These are phyloP conservation scores for Abrus pulchellus DNA, from an alignment of 306 rosid genomes.

Conservation along the genomic window DNA sequence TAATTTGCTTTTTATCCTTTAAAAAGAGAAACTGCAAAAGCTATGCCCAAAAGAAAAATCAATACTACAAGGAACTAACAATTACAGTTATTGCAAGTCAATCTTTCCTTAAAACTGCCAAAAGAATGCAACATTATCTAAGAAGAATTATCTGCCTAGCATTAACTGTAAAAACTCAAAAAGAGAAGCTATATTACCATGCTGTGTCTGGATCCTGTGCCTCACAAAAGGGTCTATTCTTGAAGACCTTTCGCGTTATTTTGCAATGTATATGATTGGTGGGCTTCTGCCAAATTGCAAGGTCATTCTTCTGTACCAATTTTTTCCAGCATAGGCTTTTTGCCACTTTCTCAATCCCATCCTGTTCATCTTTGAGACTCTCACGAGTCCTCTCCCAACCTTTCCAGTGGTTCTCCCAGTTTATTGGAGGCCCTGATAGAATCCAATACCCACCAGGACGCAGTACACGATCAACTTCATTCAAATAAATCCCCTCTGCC, in stretches of 20 bases:
- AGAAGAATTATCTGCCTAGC: not conserved
- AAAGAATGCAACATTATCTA: not conserved
- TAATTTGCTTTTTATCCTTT: conserved; percentile 29
- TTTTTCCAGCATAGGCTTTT: conserved; percentile 92
- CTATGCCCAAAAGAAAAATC: conserved; percentile 22
- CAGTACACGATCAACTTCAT: conserved; percentile 84
- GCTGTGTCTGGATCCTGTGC: conserved; percentile 79
- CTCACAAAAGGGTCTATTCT: conserved; percentile 74
- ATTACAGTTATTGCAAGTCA: conserved; percentile 29
- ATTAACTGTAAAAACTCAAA: not conserved
- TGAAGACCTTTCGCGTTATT: conserved; percentile 68
- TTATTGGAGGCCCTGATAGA: conserved; percentile 94
- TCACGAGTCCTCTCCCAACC: conserved; percentile 82
- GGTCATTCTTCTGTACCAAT: conserved; percentile 72
- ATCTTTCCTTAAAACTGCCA: conserved; percentile 27
- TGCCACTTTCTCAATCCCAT: conserved; percentile 74
- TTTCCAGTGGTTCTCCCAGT: conserved; percentile 86
- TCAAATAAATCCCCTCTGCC: conserved; percentile 84
- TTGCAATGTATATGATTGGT: conserved; percentile 81
- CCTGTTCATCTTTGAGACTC: conserved; percentile 80
- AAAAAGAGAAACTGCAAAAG: conserved; percentile 38
- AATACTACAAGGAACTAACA: conserved; percentile 17
- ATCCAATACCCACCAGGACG: conserved; percentile 99
- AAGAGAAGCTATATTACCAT: conserved; percentile 62
- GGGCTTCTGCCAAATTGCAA: conserved; percentile 96